These are phyloP conservation scores for Blastobotrys chiropterorum DNA, from an alignment of 805 yeast species.

Conservation along the genomic window DNA sequence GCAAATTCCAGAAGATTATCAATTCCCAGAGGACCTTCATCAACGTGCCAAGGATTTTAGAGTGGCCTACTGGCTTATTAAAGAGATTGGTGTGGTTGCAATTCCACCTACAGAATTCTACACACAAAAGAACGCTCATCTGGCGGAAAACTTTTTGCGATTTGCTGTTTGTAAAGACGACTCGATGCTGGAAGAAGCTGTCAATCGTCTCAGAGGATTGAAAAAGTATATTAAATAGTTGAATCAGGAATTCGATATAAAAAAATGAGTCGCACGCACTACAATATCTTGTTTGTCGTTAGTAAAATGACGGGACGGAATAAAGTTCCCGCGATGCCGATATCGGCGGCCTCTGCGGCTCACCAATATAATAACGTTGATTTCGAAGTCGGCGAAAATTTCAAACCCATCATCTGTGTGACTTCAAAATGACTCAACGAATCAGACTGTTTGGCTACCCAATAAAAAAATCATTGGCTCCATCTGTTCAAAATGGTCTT, in stretches of 20 bases:
- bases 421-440: neutral
- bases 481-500: neutral
- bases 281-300: too few relatives aligned
- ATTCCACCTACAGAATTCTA: slow-evolving; percentile 98
- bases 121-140: slow-evolving; percentile 58
- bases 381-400: too few relatives aligned
- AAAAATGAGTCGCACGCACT: too few relatives aligned
- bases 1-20: slow-evolving; percentile 66
- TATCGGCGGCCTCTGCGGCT: neutral
- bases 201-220: slow-evolving; percentile 60
- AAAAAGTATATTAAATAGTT: slow-evolving; percentile 47
- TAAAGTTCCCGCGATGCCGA: neutral
- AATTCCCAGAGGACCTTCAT: slow-evolving; percentile 62
- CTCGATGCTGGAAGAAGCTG: slow-evolving; percentile 72
- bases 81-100: slow-evolving; percentile 88
- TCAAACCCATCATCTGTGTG: too few relatives aligned
- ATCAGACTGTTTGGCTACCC: neutral
- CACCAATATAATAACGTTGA: too few relatives aligned
- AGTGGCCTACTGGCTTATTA: slow-evolving; percentile 87
- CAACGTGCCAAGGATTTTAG: slow-evolving; percentile 77
- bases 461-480: neutral
- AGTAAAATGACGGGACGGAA: too few relatives aligned
- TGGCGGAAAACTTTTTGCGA: slow-evolving; percentile 79
- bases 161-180: slow-evolving; percentile 97
- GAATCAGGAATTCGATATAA: neutral